phyloP scores from a whole-genome alignment of 495 filamentous ascomycete genomes.

The Apodospora peruviana region DNA sequence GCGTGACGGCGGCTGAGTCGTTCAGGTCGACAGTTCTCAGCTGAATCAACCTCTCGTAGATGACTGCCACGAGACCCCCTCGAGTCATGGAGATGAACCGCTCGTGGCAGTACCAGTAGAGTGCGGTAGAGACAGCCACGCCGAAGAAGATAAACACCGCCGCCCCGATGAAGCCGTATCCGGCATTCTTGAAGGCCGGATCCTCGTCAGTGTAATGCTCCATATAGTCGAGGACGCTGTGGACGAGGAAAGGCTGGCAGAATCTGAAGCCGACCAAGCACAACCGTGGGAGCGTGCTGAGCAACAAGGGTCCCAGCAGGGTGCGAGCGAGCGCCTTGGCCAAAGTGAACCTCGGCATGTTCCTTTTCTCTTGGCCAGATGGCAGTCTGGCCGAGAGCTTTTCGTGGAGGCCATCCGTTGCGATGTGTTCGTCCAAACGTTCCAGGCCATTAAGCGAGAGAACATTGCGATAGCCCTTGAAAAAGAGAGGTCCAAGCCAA shows the following conservation, averaged over 20 bases:
- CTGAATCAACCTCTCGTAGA: conserved; percentile 37
- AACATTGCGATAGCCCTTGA: neutral
- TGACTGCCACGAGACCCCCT: conserved; percentile 48
- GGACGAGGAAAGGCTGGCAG: conserved; percentile 58
- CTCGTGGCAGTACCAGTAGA: conserved; percentile 50
- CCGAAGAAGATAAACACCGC: conserved; percentile 13
- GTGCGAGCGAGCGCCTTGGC: conserved; percentile 6
- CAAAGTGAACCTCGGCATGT: conserved; percentile 8
- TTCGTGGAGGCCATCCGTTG: conserved; percentile 19
- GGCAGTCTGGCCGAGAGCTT: conserved; percentile 4
- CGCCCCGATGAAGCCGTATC: conserved; percentile 24
- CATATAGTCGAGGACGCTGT: conserved; percentile 39
- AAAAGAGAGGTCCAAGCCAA: neutral
- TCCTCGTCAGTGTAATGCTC: conserved; percentile 36
- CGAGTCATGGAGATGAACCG: conserved; percentile 52
- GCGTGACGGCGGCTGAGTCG: conserved; percentile 46
- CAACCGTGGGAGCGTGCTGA: conserved; percentile 15
- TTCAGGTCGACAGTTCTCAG: conserved; percentile 40
- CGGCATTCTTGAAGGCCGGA: conserved; percentile 11
- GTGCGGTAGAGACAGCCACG: conserved; percentile 27
- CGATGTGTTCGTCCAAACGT: conserved; percentile 35
- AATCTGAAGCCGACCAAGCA: conserved; percentile 43
- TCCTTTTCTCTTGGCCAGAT: neutral
- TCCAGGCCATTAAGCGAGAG: neutral
- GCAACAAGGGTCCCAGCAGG: conserved; percentile 13